phyloP scores from a whole-genome alignment of 2,329 filamentous ascomycete genomes.

The Xylaria sp. region DNA sequence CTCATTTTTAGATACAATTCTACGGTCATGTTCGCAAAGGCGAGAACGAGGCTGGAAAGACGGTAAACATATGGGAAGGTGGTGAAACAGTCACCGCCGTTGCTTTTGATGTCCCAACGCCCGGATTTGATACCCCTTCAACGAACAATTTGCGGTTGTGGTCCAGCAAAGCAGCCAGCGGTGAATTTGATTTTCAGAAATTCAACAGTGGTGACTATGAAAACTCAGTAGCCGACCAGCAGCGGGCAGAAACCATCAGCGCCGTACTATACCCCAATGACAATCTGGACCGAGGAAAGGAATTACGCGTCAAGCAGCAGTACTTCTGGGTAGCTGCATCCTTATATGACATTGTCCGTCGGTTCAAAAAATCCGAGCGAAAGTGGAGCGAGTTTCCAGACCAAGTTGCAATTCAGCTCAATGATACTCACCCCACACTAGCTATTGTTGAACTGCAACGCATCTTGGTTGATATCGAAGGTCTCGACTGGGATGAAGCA shows the following conservation, averaged over 20 bases:
- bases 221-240: constrained; percentile 96
- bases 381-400: constrained; percentile 92
- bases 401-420: constrained; percentile 96
- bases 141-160: constrained; percentile 97
- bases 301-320: constrained; percentile 97
- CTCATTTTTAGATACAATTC: constrained; percentile 78
- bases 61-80: constrained; percentile 82
- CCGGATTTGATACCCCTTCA: constrained; percentile 86
- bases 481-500: constrained; percentile 90
- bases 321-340: constrained; percentile 99
- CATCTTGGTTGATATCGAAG: constrained; percentile 88
- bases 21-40: constrained; percentile 84
- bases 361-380: constrained; percentile 97
- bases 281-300: constrained; percentile 95
- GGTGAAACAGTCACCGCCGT: constrained; percentile 93
- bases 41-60: constrained; percentile 80
- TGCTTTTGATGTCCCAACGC: constrained; percentile 92
- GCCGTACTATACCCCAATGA: constrained; percentile 98
- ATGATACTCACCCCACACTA: constrained; percentile 96
- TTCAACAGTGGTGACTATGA: constrained; percentile 99
- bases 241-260: constrained; percentile 98
- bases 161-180: constrained; percentile 96
- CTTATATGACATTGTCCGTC: constrained; percentile 92
- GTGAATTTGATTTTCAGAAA: constrained; percentile 99
- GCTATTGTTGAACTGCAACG: constrained; percentile 96